Percentiles rank a stretch among this genome's conserved stretches.
Conservation (phyloP, 1,284 basidiomycete species). For the Puccinia brachypodii region DNA sequence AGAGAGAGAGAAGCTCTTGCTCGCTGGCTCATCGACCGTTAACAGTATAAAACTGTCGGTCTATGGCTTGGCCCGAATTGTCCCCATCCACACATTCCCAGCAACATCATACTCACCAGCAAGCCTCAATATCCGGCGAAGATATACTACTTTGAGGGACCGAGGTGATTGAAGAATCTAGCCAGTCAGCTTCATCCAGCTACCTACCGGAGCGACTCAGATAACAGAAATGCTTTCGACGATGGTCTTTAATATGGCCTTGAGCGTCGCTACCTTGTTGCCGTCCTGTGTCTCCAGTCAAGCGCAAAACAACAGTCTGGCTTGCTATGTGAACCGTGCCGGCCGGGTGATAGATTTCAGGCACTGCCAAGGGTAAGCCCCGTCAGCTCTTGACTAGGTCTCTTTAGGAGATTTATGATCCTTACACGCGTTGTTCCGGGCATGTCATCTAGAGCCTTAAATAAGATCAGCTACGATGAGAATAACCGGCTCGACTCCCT, state of each 20-base stretch:
- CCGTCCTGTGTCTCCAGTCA: neutral
- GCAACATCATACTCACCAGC: too few relatives aligned
- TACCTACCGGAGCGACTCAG: neutral
- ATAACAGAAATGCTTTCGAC: neutral
- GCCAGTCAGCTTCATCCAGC: neutral
- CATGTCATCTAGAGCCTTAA: neutral
- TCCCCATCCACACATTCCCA: neutral
- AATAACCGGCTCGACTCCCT: neutral
- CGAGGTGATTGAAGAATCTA: neutral
- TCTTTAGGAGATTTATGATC: too few relatives aligned
- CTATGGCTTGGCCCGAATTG: neutral
- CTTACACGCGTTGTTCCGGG: neutral
- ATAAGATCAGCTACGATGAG: neutral
- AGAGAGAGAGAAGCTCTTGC: neutral
- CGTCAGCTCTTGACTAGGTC: too few relatives aligned
- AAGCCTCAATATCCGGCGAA: neutral
- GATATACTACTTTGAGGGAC: neutral
- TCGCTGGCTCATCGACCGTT: neutral
- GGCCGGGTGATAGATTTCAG: neutral
- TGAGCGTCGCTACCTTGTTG: neutral
- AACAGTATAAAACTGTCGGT: neutral
- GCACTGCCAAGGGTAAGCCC: constrained; percentile 2
- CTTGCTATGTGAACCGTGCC: neutral
- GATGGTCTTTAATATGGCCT: neutral
- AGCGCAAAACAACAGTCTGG: neutral